Evolutionary conservation across 495 filamentous ascomycete genomes (phyloP), one percentile per base, ranked within the genome.

Genomic region (Bryoglossum gracile): DNA sequence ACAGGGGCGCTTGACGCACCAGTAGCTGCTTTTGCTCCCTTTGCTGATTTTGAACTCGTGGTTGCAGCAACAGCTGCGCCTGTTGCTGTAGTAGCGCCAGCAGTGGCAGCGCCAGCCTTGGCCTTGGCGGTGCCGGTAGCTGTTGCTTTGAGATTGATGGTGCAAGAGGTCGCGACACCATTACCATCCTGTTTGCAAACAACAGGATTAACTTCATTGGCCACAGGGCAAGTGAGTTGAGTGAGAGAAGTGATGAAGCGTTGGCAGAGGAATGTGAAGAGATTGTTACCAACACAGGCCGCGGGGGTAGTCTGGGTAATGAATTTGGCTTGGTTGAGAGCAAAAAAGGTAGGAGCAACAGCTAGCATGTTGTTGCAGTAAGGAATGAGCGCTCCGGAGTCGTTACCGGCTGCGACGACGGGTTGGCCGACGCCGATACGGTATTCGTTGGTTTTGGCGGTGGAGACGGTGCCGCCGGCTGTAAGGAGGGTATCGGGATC

Each of bases 401-500:
- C 25, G 25, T 22, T 35, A 3, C 43, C 43, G 17, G 17, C 9
- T 4, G 13, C 26, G 26, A 46, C 26, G 35, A 36, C 26, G 10
- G 26, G 43, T 36, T 46, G 43, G 18, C 35, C 35, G 16, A 46
- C 43, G 23, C 43, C 43, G 13, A 46, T 11, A 3, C 43, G 24
- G 32, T 46, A 46, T 19, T 33, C n/a, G n/a, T 46, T 46, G 3
- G 43, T 46, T 26, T 46, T 46, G 32, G 8, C 14, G 3, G 28
- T 26, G 10, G 18, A 24, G 8, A 36, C 17, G 11, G 26, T 35
- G 4, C 4, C 43, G 3, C 18, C 25, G 11, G 24, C 11, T 19
- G 43, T 46, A 4, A 46, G 32, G 26, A 46, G 32, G 5, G 43
- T 46, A 19, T 46, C 43, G n/a, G 43, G 43, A 23, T 46, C 43